Conservation (phyloP, 805 yeast species). For the Nakazawaea ishiwadae region DNA sequence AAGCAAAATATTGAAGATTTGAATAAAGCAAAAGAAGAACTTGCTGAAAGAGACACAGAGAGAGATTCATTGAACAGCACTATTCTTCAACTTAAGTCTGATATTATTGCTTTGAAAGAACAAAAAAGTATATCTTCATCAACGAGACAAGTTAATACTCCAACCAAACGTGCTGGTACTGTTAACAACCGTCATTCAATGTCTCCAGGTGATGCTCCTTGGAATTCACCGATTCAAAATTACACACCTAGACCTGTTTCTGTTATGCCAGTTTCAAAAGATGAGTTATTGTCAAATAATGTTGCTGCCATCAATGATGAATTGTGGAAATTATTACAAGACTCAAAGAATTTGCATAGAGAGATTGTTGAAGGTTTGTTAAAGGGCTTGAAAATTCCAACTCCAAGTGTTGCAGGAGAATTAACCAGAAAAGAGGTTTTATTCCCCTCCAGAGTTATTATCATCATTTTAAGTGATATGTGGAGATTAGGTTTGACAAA, state of each 20-base stretch:
- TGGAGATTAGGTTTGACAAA: slow-evolving; percentile 94
- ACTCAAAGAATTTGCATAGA: slow-evolving; percentile 65
- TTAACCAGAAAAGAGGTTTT: slow-evolving; percentile 84
- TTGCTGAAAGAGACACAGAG: slow-evolving; percentile 55
- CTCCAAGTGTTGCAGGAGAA: slow-evolving; percentile 71
- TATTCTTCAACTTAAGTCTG: slow-evolving; percentile 48
- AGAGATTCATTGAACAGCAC: slow-evolving; percentile 64
- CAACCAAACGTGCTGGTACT: slow-evolving; percentile 12
- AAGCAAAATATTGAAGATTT: slow-evolving; percentile 57
- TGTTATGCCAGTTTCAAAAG: slow-evolving; percentile 50
- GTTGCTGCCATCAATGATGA: slow-evolving; percentile 73
- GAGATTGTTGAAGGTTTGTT: slow-evolving; percentile 86
- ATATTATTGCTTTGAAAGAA: slow-evolving; percentile 27
- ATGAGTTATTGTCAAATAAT: slow-evolving; percentile 44
- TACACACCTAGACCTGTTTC: slow-evolving; percentile 55
- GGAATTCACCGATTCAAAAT: slow-evolving; percentile 33
- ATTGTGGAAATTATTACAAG: slow-evolving; percentile 63
- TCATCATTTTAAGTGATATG: slow-evolving; percentile 91
- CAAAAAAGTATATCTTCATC: slow-evolving; percentile 15
- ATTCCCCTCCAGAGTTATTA: slow-evolving; percentile 93
- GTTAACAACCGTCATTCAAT: slow-evolving; percentile 22
- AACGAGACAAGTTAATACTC: slow-evolving; percentile 12
- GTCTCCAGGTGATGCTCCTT: slow-evolving; percentile 18
- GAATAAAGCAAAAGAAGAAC: slow-evolving; percentile 51
- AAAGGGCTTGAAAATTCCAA: slow-evolving; percentile 80